Evolutionary conservation across 1,139 yeast species (phyloP), one percentile per base, ranked within the genome.

Genomic region (Pneumocystis murina): DNA sequence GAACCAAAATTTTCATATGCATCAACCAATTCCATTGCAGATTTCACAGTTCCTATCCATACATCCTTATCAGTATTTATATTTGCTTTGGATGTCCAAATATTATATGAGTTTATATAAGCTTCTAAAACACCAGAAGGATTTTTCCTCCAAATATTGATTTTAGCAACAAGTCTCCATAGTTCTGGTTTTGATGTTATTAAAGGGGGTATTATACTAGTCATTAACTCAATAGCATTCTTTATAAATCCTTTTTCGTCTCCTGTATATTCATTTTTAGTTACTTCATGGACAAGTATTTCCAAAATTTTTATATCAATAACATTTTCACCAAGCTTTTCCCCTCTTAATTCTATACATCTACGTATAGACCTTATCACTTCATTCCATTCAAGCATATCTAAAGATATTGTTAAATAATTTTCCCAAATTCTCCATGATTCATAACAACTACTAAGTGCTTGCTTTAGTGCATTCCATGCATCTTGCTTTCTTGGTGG

Each of bases 391-490:
- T 88, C 90, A 24, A 81, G 78, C 59, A 91, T 76, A 70, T 85
- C 87, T 48, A 84, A 84, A 0, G 97, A 95, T 30, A 92, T 94
- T 58, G 84, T 78, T 72, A 88, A 77, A 70, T 84, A 90, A 72
- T 94, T 94, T 69, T 89, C 94, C 85, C 92, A 91, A 48, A 94
- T 84, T 70, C 88, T 82, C 96, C 97, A 89, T 64, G 91, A 87
- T 64, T 80, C 82, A 69, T 80, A 82, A 61, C 64, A 66, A 41
- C 65, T 59, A 24, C 67, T 41, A 36, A 69, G 65, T 36, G 70
- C 70, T 30, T 67, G 67, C 60, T 65, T 63, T 36, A 68, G 62
- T 38, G 70, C 69, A 41, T 63, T 62, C 66, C 68, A 61, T 12
- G 70, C 68, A 40, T 68, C 69, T 54, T 63, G 60, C 48, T 60